Evolutionary conservation across 139 green algal species (phyloP).

Genomic region (Edaphochlamys debaryana): DNA sequence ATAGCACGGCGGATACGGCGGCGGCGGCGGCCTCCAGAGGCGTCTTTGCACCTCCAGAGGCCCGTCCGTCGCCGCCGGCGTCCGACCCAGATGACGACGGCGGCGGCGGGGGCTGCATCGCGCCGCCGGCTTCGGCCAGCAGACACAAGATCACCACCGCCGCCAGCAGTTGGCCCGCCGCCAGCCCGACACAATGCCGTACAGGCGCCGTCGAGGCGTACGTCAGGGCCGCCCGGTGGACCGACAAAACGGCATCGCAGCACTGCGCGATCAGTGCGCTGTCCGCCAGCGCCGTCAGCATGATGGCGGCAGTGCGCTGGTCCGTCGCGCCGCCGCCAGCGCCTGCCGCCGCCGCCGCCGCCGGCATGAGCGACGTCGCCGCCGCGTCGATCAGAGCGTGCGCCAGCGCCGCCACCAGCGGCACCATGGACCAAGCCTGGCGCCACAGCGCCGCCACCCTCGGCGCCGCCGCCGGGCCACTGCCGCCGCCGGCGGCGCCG

Average conservation of each 20-base stretch:
- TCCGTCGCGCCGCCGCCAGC: constrained; percentile 9
- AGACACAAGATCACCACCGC: neutral
- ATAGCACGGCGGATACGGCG: constrained; percentile 3
- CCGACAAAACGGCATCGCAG: constrained; percentile 19
- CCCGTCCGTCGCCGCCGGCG: too few relatives aligned
- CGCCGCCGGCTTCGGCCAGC: constrained; percentile 2
- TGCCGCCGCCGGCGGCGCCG: neutral
- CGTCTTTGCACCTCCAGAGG: too few relatives aligned
- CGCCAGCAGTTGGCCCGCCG: constrained; percentile 27
- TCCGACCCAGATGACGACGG: too few relatives aligned
- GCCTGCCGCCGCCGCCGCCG: neutral
- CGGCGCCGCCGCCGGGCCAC: neutral
- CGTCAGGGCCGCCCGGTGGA: neutral
- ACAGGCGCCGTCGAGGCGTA: neutral
- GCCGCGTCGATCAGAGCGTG: neutral
- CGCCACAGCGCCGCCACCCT: neutral
- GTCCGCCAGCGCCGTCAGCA: constrained; percentile 13
- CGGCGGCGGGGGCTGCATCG: neutral
- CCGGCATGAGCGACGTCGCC: constrained; percentile 13
- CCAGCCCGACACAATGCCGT: neutral
- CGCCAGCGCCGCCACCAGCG: constrained; percentile 14
- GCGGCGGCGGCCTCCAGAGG: too few relatives aligned
- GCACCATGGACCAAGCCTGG: constrained; percentile 29
- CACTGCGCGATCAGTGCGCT: neutral
- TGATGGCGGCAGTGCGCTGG: neutral